Conservation (phyloP, 2,329 filamentous ascomycete genomes). For the Diaporthe aspalathi region DNA sequence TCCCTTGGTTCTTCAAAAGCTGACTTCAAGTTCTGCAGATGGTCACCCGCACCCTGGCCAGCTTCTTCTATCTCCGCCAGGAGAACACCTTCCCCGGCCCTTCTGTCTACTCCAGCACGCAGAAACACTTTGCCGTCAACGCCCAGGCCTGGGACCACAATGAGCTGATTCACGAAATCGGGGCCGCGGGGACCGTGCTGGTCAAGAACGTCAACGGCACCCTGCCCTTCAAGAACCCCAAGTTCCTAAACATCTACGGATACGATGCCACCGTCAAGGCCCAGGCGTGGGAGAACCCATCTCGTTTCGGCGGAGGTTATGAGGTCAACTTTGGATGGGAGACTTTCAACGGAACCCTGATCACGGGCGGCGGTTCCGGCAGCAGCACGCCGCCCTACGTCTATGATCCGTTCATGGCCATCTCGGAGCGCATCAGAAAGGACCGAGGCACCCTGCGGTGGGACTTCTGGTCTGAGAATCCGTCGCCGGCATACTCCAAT, state of each 20-base stretch:
- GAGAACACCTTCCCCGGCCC: slow-evolving; percentile 33
- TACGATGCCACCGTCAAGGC: slow-evolving; percentile 66
- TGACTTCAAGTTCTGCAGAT: no score
- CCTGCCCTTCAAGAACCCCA: slow-evolving; percentile 65
- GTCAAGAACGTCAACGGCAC: slow-evolving; percentile 70
- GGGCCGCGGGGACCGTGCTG: slow-evolving; percentile 55
- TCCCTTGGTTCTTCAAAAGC: no score
- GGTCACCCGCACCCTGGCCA: slow-evolving; percentile 45
- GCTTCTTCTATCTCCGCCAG: slow-evolving; percentile 35
- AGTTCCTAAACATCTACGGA: slow-evolving; percentile 67
- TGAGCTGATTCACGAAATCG: slow-evolving; percentile 36
- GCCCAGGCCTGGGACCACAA: slow-evolving; percentile 31
- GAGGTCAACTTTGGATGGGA: slow-evolving; percentile 49
- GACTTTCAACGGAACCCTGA: slow-evolving; percentile 57
- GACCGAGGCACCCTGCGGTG: slow-evolving; percentile 58
- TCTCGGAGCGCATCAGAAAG: slow-evolving; percentile 67
- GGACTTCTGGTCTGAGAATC: slow-evolving; percentile 38
- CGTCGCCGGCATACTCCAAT: slow-evolving; percentile 33
- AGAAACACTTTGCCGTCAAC: slow-evolving; percentile 36
- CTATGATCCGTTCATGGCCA: slow-evolving; percentile 73
- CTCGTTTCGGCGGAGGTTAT: slow-evolving; percentile 66
- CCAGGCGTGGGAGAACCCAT: slow-evolving; percentile 32
- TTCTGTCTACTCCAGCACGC: slow-evolving; percentile 31
- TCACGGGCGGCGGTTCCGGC: slow-evolving; percentile 58
- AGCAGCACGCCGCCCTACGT: slow-evolving; percentile 86